Evolutionary conservation across 768 basidiomycete genomes (phyloP), one percentile per base, ranked within the genome.

Genomic region (Steccherinum ochraceum): DNA sequence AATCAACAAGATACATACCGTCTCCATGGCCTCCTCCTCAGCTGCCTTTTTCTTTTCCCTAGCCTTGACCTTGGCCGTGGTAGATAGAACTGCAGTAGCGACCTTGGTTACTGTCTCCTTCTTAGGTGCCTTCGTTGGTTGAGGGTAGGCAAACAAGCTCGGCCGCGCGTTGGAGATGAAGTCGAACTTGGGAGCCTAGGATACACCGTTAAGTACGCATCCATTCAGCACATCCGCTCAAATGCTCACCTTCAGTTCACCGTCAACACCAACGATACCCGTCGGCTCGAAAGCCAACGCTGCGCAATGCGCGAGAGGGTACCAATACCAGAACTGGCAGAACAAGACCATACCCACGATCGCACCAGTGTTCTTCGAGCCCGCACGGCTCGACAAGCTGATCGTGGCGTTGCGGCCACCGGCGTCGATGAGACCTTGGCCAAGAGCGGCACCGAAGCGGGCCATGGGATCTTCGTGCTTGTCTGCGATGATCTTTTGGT

Each of bases 261-360:
- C 84, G 60, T 92, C 87, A 52, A 98, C 68, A 24, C 92, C 95
- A 59, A 99, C 93, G 50, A 99, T 86, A 7, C 87, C 93, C 12
- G 96, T 99, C 2, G 96, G 94, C 50, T 91, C 87, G 68, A 99
- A 97, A 2, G 94, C 86, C 56, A 99, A 71, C 59, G 86, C 89
- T 13, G 89, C 87, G 55, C 89, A 93, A 62, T 97, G 94, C 12
- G 93, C 93, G 23, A 98, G 74, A 26, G 96, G 96, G 70, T 94
- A 99, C 96, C 96, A 99, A 67, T 98, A 98, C 96, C 96, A 99
- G 71, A 99, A 98, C 67, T 99, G 96, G 61, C 89, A 90, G 74
- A 99, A 99, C 64, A 99, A 70, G 16, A 89, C 84, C 88, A 98
- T 93, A n/a, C 96, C 96, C 26, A 98, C 92, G 56, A 98, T 90